Evolutionary conservation across 2,329 filamentous ascomycete species (phyloP).

Genomic region (Pseudonectria buxi): DNA sequence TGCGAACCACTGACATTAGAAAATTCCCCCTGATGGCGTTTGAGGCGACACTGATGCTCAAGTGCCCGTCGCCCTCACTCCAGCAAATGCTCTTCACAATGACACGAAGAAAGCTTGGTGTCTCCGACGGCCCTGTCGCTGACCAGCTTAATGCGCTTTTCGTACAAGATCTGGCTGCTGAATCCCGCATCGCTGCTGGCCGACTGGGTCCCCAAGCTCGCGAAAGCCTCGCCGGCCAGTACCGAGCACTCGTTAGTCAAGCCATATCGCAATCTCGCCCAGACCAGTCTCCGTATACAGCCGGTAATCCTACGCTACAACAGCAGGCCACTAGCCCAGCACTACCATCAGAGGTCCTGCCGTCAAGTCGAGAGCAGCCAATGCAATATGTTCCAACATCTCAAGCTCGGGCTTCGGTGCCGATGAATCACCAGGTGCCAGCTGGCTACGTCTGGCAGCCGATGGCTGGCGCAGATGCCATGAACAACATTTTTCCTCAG

Average conservation of each 20-base stretch:
- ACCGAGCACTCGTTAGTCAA: background rate
- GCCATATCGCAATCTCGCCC: no score
- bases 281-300: no score
- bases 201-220: slow-evolving; percentile 5
- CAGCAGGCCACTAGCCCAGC: no score
- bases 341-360: no score
- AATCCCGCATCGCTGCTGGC: slow-evolving; percentile 8
- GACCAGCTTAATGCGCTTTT: slow-evolving; percentile 18
- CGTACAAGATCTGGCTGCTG: slow-evolving; percentile 16
- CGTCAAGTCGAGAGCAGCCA: no score
- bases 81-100: slow-evolving; percentile 23
- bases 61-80: slow-evolving; percentile 20
- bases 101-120: slow-evolving; percentile 21
- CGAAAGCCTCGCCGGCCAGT: slow-evolving; percentile 3
- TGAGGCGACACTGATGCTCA: slow-evolving; percentile 18
- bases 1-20: slow-evolving; percentile 9
- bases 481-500: no score
- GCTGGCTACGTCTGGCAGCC: no score
- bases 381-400: no score
- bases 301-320: no score
- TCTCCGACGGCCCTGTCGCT: slow-evolving; percentile 13
- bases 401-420: no score
- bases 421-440: no score
- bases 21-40: slow-evolving; percentile 22
- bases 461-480: no score